phyloP scores from a whole-genome alignment of 805 yeast species.

The Metschnikowia lochheadii region DNA sequence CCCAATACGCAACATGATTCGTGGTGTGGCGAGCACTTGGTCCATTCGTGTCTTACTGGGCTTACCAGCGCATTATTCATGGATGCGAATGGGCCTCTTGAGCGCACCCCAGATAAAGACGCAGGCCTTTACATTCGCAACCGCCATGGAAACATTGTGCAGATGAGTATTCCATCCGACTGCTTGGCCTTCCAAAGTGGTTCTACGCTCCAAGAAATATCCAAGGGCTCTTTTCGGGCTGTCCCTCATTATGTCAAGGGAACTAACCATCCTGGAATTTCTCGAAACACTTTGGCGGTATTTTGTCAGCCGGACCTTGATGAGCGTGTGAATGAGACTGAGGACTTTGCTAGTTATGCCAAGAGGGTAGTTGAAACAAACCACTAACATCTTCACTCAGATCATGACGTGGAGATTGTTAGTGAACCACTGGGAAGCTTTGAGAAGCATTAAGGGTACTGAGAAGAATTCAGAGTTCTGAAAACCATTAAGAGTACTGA shows the following conservation, averaged over 20 bases:
- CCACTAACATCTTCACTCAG: background rate
- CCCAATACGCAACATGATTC: background rate
- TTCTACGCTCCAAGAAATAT: conserved; percentile 49
- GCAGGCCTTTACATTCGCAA: conserved; percentile 51
- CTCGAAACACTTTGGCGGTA: conserved; percentile 57
- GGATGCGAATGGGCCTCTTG: conserved; percentile 30
- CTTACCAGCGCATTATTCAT: conserved; percentile 51
- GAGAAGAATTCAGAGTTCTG: too few species aligned
- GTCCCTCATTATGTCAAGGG: conserved; percentile 57
- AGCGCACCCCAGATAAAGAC: conserved; percentile 36
- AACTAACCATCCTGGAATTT: conserved; percentile 28
- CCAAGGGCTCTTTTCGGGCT: conserved; percentile 48
- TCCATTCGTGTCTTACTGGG: conserved; percentile 59
- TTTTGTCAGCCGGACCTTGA: conserved; percentile 58
- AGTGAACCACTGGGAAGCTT: too few species aligned
- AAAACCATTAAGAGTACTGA: too few species aligned
- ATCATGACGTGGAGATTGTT: too few species aligned
- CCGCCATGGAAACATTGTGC: conserved; percentile 40
- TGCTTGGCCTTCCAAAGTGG: conserved; percentile 63
- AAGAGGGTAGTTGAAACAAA: conserved; percentile 31
- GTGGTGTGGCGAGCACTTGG: conserved; percentile 64
- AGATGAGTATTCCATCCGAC: conserved; percentile 51
- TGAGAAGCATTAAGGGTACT: too few species aligned
- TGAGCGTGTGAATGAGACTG: conserved; percentile 41
- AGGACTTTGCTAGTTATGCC: conserved; percentile 49